Evolutionary conservation across 169 alveolate genomes (phyloP), one percentile per base, ranked within the genome.

Genomic region (Cryptosporidium meleagridis): DNA sequence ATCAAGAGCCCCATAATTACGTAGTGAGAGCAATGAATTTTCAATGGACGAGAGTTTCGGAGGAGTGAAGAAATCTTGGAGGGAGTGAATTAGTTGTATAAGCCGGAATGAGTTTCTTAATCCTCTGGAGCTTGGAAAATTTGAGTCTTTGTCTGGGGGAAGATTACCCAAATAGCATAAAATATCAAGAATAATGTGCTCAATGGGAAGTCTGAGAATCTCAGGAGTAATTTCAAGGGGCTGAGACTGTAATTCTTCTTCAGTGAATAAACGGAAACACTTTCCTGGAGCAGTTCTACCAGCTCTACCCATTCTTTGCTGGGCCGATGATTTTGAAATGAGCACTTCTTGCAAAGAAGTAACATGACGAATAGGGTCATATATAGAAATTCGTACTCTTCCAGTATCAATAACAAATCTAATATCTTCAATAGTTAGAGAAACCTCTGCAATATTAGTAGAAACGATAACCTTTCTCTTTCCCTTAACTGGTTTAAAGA

Each of bases 371-470:
- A 92, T 93, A 33, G 91, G 67, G 70, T 94, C 94, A 85, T 92
- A 94, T 1, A 61, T 51, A 16, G 93, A 87, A 70, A 93, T 86
- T 92, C 96, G 95, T 39, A 70, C 91, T 52, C 86, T 53, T 3
- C 97, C 98, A 21, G 96, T 85, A 75, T 96, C 98, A 5, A 96
- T 94, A 55, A 96, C 98, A 92, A 94, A 96, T 70, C 95, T 84
- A 10, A 96, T 94, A 29, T 75, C 92, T 14, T 97, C 98, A 68
- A 96, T 95, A 1, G 98, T 96, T 48, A 96, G 80, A 4, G 97
- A 95, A 7, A 97, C 96, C 92, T 96, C 98, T 26, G 98, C 97
- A 5, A 96, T 95, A 80, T 96, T 96, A 16, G 98, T 96, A 21
- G 98, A 91, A 29, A 96, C 92, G n/a, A 97, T 95, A 35, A 97